These are phyloP conservation scores for Calamus simplicifolius DNA, from an alignment of 176 grass and related monocot species.

Conservation along the genomic window DNA sequence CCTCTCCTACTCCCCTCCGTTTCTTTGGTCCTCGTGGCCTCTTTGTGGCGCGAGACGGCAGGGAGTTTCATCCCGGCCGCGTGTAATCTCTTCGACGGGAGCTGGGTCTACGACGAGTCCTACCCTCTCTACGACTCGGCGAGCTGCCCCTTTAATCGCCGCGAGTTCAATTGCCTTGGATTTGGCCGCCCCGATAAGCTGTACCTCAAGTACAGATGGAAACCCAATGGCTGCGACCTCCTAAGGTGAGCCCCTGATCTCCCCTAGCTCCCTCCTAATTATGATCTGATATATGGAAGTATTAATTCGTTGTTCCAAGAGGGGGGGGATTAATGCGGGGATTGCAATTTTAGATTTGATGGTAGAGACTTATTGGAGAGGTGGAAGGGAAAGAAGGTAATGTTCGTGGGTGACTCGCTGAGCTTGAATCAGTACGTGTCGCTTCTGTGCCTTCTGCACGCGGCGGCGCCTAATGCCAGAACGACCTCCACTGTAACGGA, in stretches of 20 bases:
- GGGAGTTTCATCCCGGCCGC: neutral
- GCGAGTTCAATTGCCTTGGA: conserved; percentile 68
- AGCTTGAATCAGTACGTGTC: conserved; percentile 87
- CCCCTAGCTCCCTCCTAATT: no score
- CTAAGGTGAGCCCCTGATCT: no score
- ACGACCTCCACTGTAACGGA: conserved; percentile 18
- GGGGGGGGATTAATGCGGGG: no score
- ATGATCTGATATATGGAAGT: no score
- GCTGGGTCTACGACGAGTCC: conserved; percentile 65
- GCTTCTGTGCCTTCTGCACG: conserved; percentile 68
- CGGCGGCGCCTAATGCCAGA: conserved; percentile 21
- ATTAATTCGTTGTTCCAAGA: no score
- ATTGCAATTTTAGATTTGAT: conserved; percentile 43
- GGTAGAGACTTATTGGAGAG: conserved; percentile 43
- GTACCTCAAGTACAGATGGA: conserved; percentile 83
- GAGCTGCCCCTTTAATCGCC: conserved; percentile 63
- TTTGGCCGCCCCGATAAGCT: conserved; percentile 55
- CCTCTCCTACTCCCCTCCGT: no score
- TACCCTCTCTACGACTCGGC: conserved; percentile 75
- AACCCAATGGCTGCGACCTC: conserved; percentile 16
- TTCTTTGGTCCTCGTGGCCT: no score
- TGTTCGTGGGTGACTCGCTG: conserved; percentile 91
- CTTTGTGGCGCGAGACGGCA: no score
- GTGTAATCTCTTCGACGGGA: conserved; percentile 52
- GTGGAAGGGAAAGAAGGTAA: conserved; percentile 62